phyloP scores from a whole-genome alignment of 2,329 filamentous ascomycete genomes.

The Immersiporthe knoxdaviesiana region DNA sequence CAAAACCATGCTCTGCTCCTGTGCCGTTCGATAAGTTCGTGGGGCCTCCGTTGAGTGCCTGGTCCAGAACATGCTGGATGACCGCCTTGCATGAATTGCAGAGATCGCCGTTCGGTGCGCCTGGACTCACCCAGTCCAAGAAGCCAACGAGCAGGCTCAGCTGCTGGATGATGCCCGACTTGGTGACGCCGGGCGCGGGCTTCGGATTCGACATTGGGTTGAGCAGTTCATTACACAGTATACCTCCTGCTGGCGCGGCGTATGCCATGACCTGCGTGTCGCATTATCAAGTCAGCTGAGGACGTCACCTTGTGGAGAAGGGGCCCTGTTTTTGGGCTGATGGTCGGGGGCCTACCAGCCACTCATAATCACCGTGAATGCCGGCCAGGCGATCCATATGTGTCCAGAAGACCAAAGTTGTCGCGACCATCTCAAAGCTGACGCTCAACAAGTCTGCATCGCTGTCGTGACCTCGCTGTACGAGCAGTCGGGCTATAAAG shows the following conservation, averaged over 20 bases:
- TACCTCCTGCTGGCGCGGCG: conserved; percentile 52
- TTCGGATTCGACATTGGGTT: conserved; percentile 43
- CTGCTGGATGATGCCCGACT: conserved; percentile 55
- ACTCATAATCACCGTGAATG: conserved; percentile 51
- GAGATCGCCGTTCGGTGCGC: conserved; percentile 52
- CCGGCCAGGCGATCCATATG: conserved; percentile 50
- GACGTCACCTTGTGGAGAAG: not conserved
- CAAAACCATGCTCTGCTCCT: conserved; percentile 35
- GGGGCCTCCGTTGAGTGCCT: conserved; percentile 47
- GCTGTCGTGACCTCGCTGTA: conserved; percentile 46
- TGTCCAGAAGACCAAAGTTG: conserved; percentile 53
- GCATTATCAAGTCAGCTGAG: not conserved
- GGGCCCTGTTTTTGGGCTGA: not conserved
- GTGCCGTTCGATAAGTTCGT: conserved; percentile 35
- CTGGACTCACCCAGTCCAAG: conserved; percentile 53
- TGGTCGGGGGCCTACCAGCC: conserved; percentile 45
- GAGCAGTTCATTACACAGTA: conserved; percentile 54
- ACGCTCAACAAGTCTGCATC: conserved; percentile 47
- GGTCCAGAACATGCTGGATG: conserved; percentile 55
- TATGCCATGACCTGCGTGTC: conserved; percentile 51
- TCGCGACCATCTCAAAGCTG: conserved; percentile 52
- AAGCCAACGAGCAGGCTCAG: conserved; percentile 55
- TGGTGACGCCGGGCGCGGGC: conserved; percentile 43
- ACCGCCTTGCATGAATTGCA: conserved; percentile 50
- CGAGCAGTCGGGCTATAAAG: conserved; percentile 59